Conservation (phyloP, 1,139 yeast genomes). For the Kurtzmaniella quercitrusa region DNA sequence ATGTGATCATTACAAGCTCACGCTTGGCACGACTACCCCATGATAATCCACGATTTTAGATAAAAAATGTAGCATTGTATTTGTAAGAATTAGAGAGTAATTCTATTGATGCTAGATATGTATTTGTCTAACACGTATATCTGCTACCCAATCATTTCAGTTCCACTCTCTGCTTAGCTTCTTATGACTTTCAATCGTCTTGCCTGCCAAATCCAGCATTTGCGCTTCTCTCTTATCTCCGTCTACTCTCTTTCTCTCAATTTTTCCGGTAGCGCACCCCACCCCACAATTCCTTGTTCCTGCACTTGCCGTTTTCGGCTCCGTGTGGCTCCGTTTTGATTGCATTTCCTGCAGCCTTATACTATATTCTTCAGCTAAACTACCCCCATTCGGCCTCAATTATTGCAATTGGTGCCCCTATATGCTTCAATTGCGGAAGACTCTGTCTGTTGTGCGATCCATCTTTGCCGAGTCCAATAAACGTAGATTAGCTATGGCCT, state of each 20-base stretch:
- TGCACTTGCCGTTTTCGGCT: neutral
- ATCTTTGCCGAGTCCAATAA: neutral
- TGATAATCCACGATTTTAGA: neutral
- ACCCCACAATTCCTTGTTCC: neutral
- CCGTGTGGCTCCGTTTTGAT: no score
- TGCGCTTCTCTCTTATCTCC: neutral
- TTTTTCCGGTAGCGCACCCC: neutral
- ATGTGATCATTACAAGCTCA: conserved; percentile 4
- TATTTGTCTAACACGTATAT: no score
- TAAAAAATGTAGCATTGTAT: neutral
- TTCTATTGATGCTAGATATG: no score
- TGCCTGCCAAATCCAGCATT: neutral
- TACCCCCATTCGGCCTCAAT: neutral
- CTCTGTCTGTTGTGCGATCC: neutral
- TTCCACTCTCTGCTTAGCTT: neutral
- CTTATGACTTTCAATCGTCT: neutral
- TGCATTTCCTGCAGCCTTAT: neutral
- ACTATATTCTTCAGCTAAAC: neutral
- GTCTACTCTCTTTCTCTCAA: neutral
- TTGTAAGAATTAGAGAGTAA: no score
- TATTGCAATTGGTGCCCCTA: neutral
- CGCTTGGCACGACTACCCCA: neutral
- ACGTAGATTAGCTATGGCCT: neutral
- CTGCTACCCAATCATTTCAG: no score
- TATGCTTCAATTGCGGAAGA: neutral